These are phyloP conservation scores for Pholiota molesta DNA, from an alignment of 768 basidiomycete species.

Conservation along the genomic window DNA sequence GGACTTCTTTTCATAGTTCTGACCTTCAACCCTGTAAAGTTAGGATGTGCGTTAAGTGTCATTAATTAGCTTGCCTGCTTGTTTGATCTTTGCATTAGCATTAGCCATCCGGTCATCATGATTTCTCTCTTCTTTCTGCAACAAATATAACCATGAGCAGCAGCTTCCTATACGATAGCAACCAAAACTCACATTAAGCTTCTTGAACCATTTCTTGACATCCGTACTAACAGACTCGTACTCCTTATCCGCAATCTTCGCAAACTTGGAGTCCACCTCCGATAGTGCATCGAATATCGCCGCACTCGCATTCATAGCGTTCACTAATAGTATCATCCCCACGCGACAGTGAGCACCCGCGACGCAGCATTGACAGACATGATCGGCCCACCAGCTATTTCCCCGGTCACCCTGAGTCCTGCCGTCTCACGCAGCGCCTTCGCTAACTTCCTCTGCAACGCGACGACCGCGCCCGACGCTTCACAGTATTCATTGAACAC, in stretches of 20 bases:
- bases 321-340: constrained; percentile 43
- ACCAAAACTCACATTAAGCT: constrained; percentile 59
- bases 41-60: not conserved
- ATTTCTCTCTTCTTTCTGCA: constrained; percentile 77
- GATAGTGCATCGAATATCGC: constrained; percentile 68
- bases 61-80: constrained; percentile 54
- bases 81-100: constrained; percentile 75
- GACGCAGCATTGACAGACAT: not conserved
- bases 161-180: not conserved
- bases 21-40: constrained; percentile 45
- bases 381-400: constrained; percentile 62
- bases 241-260: constrained; percentile 75
- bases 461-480: constrained; percentile 59
- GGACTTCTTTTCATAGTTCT: constrained; percentile 76
- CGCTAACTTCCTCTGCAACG: constrained; percentile 74
- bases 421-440: constrained; percentile 73
- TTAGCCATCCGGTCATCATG: constrained; percentile 72
- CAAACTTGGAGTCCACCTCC: constrained; percentile 76
- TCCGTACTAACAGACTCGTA: constrained; percentile 65
- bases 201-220: constrained; percentile 88
- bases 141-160: not conserved
- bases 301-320: constrained; percentile 67
- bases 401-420: constrained; percentile 56
- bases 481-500: constrained; percentile 78
- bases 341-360: constrained; percentile 15